These are phyloP conservation scores for Aspergillus proliferans DNA, from an alignment of 2,329 filamentous ascomycete genomes.

Conservation along the genomic window DNA sequence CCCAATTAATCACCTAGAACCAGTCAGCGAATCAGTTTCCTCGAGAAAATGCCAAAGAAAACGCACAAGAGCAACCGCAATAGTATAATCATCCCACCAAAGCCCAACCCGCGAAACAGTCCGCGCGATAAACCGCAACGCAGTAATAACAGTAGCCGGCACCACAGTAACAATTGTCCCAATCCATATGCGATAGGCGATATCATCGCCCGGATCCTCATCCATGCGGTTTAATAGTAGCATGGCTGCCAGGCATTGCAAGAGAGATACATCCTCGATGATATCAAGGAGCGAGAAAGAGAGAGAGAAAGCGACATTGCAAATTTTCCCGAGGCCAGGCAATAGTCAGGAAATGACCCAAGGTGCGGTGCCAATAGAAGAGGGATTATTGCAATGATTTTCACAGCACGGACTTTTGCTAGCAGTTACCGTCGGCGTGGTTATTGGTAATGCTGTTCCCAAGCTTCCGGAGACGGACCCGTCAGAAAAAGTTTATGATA, in stretches of 20 bases:
- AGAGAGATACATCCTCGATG: background rate
- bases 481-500: background rate
- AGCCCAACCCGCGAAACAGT: conserved; percentile 13
- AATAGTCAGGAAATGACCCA: too few species aligned
- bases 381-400: background rate
- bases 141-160: conserved; percentile 18
- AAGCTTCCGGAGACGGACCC: background rate
- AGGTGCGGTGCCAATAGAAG: too few species aligned
- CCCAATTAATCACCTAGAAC: conserved; percentile 17
- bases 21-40: background rate
- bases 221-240: background rate
- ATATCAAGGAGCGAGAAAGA: background rate
- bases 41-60: background rate
- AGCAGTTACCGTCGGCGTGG: background rate
- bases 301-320: background rate
- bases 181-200: conserved; percentile 16
- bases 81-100: conserved; percentile 28
- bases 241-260: background rate
- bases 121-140: conserved; percentile 17
- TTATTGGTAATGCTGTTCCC: background rate
- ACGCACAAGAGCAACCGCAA: conserved; percentile 17
- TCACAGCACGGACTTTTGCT: background rate
- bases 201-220: conserved; percentile 7
- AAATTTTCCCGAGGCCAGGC: too few species aligned
- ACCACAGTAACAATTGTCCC: conserved; percentile 20